phyloP scores from a whole-genome alignment of 108 stramenopile species.

The Skeletonema costatum region DNA sequence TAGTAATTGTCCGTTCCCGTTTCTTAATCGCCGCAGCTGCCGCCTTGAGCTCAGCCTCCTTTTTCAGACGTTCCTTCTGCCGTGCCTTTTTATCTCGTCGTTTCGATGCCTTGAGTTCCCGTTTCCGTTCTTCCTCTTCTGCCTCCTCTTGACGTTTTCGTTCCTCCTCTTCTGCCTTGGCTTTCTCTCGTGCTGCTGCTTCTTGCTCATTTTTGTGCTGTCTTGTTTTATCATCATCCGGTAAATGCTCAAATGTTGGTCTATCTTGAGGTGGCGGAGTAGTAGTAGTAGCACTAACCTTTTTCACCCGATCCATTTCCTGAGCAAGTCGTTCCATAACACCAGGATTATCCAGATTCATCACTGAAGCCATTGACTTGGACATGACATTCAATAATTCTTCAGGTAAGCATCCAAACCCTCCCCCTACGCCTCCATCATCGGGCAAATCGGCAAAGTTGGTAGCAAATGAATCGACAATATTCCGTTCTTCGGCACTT shows the following conservation, averaged over 20 bases:
- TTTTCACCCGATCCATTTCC: background rate
- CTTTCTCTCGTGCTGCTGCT: background rate
- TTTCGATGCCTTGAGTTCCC: constrained; percentile 56
- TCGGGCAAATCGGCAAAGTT: background rate
- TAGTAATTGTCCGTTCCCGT: constrained; percentile 64
- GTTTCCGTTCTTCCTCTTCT: constrained; percentile 60
- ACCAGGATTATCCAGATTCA: background rate
- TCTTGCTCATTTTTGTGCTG: background rate
- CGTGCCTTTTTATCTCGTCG: constrained; percentile 78
- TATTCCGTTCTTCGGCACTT: background rate
- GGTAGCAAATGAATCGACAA: constrained; percentile 1
- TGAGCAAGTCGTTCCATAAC: background rate
- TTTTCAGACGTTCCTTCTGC: constrained; percentile 63
- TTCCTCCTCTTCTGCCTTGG: constrained; percentile 1
- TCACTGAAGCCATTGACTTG: background rate
- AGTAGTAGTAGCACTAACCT: background rate
- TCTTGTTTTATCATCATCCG: background rate
- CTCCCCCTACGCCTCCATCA: background rate
- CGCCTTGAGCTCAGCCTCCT: constrained; percentile 71
- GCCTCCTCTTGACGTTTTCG: constrained; percentile 30
- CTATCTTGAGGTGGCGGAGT: background rate
- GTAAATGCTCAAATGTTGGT: constrained; percentile 1
- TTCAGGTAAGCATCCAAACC: background rate
- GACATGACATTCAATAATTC: background rate
- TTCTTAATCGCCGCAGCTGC: constrained; percentile 70